Conservation (phyloP, 140 eudicot species). For the Flaveria floridana region DNA sequence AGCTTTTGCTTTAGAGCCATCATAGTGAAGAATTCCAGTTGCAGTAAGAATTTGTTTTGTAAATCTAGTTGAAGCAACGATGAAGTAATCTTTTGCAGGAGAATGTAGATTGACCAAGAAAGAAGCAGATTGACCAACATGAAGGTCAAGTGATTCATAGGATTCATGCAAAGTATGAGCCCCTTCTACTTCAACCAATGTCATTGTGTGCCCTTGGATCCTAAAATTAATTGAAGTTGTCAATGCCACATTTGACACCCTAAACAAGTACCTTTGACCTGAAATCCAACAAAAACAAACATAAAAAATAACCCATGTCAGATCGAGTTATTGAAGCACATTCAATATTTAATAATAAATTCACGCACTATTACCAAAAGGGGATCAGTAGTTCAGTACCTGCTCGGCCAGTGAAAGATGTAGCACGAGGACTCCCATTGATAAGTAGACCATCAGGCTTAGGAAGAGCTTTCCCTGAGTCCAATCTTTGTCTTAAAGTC, state of each 20-base stretch:
- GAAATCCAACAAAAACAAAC: conserved; percentile 22
- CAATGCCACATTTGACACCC: conserved; percentile 77
- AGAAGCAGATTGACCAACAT: conserved; percentile 73
- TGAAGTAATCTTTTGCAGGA: conserved; percentile 49
- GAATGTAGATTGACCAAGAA: conserved; percentile 59
- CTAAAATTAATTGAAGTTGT: conserved; percentile 74
- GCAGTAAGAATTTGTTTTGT: conserved; percentile 53
- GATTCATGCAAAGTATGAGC: conserved; percentile 59
- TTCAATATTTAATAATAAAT: not conserved
- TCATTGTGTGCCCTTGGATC: conserved; percentile 70
- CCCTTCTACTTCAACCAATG: conserved; percentile 78
- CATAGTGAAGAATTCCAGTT: conserved; percentile 60
- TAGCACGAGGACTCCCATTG: conserved; percentile 53
- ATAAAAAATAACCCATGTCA: conserved; percentile 4
- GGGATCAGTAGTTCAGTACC: conserved; percentile 41
- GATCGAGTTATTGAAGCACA: not conserved
- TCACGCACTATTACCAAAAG: not conserved
- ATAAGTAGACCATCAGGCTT: conserved; percentile 68
- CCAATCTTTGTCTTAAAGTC: conserved; percentile 55
- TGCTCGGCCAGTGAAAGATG: conserved; percentile 47
- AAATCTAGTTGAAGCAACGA: conserved; percentile 77
- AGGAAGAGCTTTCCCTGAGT: conserved; percentile 59
- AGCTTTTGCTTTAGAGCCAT: conserved; percentile 46
- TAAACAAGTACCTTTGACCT: conserved; percentile 71
- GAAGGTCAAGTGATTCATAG: conserved; percentile 78